Base-by-base conservation (phyloP, 1,284 basidiomycete species). In the Ustilago nuda region DNA sequence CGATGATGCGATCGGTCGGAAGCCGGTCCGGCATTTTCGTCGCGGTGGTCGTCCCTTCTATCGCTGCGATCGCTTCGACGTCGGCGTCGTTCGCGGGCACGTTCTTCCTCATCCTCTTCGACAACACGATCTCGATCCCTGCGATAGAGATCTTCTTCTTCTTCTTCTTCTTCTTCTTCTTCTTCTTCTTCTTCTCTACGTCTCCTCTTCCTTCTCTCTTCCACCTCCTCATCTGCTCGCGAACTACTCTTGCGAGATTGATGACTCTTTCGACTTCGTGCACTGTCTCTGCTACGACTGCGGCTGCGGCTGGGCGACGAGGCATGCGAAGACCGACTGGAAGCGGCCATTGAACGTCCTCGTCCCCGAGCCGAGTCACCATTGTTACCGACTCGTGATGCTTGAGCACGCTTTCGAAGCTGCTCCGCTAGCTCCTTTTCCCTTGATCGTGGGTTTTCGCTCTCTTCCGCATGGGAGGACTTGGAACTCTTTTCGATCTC, bases 61-160 rank as follows among this genome's bases (percentile, higher is more conserved):
- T 72, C 71, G 59, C 63, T 76, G 19, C 76, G 66, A 45, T 72
- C 71, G 56, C 63, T 76, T 19, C 76, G 66, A 45, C 82, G 66
- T 27, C 70, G 69, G 17, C 73, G 67, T 48, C 78, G 78, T 37
- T 85, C 83, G 35, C 79, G 80, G 15, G 73, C 74, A 56, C 89
- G 89, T 43, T 90, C 89, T 45, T 74, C 72, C 15, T 69, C 77
- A 17, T 79, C 74, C 15, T 77, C 71, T 13, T 68, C 66, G 8
- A 37, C 66, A 53, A 30, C 68, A 56, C 52, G 69, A 35, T 56
- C 84, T 72, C 56, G 70, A 62, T 78, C 66, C 66, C 82, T 62
- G 79, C 86, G 39, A 57, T 82, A 80, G 1, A 54, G 27, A 15
- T 67, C 69, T 13, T 72, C 69, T 23, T 75, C 72, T 54, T 63